Conservation (phyloP, 2,329 filamentous ascomycete species). For the Cladophialophora exuberans region DNA sequence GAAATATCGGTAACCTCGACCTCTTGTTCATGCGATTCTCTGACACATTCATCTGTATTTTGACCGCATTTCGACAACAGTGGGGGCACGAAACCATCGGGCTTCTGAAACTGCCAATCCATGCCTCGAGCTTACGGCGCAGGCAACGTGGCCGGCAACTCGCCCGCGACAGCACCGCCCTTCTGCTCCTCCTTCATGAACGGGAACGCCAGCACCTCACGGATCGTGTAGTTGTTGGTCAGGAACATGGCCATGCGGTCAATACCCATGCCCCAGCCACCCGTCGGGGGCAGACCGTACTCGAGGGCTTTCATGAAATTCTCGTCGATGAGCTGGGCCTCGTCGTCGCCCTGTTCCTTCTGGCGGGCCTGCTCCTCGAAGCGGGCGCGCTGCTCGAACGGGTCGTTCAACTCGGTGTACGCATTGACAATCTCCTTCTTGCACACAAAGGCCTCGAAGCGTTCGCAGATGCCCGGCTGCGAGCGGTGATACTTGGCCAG, state of each 20-base stretch:
- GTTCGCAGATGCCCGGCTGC: constrained; percentile 84
- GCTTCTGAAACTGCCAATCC: no score
- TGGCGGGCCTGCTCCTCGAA: constrained; percentile 95
- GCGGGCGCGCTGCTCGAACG: constrained; percentile 87
- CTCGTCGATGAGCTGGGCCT: constrained; percentile 94
- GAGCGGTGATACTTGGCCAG: constrained; percentile 92
- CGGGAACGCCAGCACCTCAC: constrained; percentile 94
- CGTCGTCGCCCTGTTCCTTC: constrained; percentile 95
- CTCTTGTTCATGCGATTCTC: no score
- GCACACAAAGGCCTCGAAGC: constrained; percentile 96
- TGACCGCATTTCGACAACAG: no score
- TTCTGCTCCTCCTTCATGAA: constrained; percentile 88
- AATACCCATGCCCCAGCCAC: constrained; percentile 95
- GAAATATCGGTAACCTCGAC: no score
- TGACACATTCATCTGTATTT: no score
- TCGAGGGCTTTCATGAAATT: constrained; percentile 90
- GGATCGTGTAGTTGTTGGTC: constrained; percentile 93
- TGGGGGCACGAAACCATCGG: no score
- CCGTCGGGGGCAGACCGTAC: constrained; percentile 88
- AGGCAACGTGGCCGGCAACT: not conserved
- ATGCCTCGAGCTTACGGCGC: no score
- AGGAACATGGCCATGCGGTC: constrained; percentile 95
- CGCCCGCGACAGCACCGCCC: constrained; percentile 60
- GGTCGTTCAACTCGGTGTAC: constrained; percentile 97
- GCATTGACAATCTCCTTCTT: constrained; percentile 98